Base-by-base conservation (phyloP, 331 rosid species). In the Cydonia oblonga region DNA sequence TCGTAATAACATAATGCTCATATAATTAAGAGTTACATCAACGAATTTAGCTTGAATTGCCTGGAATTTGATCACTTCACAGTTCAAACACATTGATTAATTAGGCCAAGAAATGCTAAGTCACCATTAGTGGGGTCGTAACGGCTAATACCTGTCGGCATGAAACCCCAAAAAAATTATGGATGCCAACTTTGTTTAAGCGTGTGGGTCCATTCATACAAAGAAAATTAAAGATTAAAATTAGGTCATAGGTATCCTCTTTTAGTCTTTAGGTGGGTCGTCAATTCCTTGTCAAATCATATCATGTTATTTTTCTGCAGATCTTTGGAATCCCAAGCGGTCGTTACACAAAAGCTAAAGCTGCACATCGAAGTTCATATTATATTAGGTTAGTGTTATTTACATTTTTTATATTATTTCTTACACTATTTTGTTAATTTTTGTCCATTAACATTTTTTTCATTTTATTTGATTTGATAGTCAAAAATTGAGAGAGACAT, bases 261-360 rank as follows among this genome's bases (percentile, higher is more conserved):
- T 76, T 79, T 72, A 66, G 85, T 86, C 83, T 81, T 80, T 86
- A 84, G 97, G 90, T 91, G 86, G 92, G 84, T 85, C 85, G 92
- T 91, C 90, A 85, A 82, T 85, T 88, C 87, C 86, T 81, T 66
- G 80, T 64, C 81, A 75, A 87, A 88, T 87, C 90, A 86, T 81
- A 76, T 86, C 90, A 80, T 80, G 72, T 73, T 78, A 57, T 56
- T 57, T 53, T 57, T 76, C 69, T 76, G 78, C 64, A 77, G 86
- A 83, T 84, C 86, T 84, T 83, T 85, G 90, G 91, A 90, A 90
- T 90, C 96, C 88, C 90, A 88, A 88, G 90, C 75, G 79, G 85
- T 80, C 81, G 84, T 81, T 85, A 72, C 53, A 74, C 82, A 74
- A 71, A 57, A 24, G 58, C 30, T 77, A 70, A 71, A 40, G 71